A percentile compares a stretch with the other conserved stretches of the same genome.
phyloP scores from a whole-genome alignment of 129 eudicot genomes.

The Artemisia annua region DNA sequence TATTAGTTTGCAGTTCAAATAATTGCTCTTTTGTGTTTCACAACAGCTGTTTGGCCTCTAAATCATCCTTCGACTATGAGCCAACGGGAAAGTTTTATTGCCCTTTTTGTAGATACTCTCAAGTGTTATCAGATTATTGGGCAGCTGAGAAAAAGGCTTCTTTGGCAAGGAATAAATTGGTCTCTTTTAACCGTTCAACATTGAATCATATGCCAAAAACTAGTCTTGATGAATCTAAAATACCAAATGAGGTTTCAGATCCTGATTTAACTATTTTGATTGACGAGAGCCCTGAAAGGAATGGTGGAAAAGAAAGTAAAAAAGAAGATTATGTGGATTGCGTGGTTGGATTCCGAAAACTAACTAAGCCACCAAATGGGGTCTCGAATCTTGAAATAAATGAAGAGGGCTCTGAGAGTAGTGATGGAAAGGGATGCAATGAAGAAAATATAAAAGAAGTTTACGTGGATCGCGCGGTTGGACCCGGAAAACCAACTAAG shows the following conservation, averaged over 20 bases:
- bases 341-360: too few relatives aligned
- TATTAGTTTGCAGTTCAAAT: constrained; percentile 51
- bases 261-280: too few relatives aligned
- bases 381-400: not conserved
- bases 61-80: constrained; percentile 33
- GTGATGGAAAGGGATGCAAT: not conserved
- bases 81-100: constrained; percentile 51
- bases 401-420: not conserved
- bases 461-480: too few relatives aligned
- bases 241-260: not conserved
- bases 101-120: constrained; percentile 68
- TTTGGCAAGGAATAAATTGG: constrained; percentile 46
- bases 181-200: constrained; percentile 24
- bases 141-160: constrained; percentile 39
- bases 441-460: not conserved
- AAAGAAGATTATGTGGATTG: too few relatives aligned
- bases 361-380: too few relatives aligned
- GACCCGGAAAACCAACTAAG: too few relatives aligned
- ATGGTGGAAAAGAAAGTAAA: too few relatives aligned
- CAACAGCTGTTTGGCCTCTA: constrained; percentile 48
- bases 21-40: constrained; percentile 61
- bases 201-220: not conserved
- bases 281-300: not conserved
- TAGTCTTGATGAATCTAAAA: constrained; percentile 13
- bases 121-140: constrained; percentile 42